Conservation (phyloP, 129 eudicot species). For the Helianthus tuberosus region DNA sequence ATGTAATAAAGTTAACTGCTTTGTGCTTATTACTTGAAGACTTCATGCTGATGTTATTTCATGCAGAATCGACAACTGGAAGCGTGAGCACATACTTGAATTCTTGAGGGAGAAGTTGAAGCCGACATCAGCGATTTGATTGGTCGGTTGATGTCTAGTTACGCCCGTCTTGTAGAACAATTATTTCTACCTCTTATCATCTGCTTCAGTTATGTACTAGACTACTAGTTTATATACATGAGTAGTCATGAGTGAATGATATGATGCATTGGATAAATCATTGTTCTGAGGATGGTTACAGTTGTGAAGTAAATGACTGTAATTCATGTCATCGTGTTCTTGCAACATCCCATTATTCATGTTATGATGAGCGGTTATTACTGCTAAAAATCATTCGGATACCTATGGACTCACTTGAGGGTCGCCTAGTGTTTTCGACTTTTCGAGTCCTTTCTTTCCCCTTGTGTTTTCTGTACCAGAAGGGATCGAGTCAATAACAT, state of each 20-base stretch:
- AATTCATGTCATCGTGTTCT: neutral
- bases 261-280: conserved; percentile 19
- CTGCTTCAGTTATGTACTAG: conserved; percentile 18
- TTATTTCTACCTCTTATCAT: conserved; percentile 3
- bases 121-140: conserved; percentile 47
- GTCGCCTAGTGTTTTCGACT: neutral
- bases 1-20: neutral
- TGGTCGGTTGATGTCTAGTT: conserved; percentile 24
- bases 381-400: neutral
- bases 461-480: too few relatives aligned
- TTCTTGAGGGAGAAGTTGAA: conserved; percentile 80
- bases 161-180: conserved; percentile 16
- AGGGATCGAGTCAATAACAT: too few relatives aligned
- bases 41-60: conserved; percentile 5
- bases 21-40: conserved; percentile 6
- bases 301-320: neutral
- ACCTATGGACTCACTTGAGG: neutral
- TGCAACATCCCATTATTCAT: neutral
- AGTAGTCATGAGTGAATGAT: conserved; percentile 10
- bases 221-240: neutral
- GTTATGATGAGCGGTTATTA: neutral
- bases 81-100: conserved; percentile 89
- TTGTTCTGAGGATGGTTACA: conserved; percentile 2
- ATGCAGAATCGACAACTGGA: conserved; percentile 94
- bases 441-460: neutral